Conservation (phyloP, 352 stramenopile species). For the Pythium coloratum region DNA sequence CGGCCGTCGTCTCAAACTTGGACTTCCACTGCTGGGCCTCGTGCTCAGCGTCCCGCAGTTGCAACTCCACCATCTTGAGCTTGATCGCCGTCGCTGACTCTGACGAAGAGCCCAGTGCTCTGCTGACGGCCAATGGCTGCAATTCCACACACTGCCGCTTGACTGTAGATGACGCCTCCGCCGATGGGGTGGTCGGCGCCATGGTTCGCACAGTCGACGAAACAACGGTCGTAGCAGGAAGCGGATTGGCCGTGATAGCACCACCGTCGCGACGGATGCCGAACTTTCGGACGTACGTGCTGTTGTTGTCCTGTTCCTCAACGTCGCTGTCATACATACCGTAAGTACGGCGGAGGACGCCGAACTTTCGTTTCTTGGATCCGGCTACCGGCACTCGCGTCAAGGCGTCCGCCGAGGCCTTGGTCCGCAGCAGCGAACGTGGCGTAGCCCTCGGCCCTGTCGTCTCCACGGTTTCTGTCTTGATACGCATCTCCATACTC, state of each 20-base stretch:
- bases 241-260: no score
- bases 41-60: background rate
- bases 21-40: slow-evolving; percentile 2
- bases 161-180: no score
- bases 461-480: background rate
- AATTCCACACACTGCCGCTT: background rate
- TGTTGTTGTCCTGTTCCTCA: no score
- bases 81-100: no score
- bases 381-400: background rate
- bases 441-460: background rate
- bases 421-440: slow-evolving; percentile 13
- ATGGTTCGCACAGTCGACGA: no score
- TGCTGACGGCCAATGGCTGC: background rate
- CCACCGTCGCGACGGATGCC: no score
- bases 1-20: slow-evolving; percentile 13
- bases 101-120: no score
- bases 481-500: background rate
- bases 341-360: no score
- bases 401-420: slow-evolving; percentile 4
- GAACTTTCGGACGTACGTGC: no score
- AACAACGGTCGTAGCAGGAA: no score
- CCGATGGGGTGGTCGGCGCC: no score
- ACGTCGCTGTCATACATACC: no score
- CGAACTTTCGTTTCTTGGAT: background rate
- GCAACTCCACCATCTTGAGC: background rate